Percentiles rank a stretch among this genome's conserved stretches.
Evolutionary conservation across 805 yeast species (phyloP).

Genomic region (Candida ulmi): DNA sequence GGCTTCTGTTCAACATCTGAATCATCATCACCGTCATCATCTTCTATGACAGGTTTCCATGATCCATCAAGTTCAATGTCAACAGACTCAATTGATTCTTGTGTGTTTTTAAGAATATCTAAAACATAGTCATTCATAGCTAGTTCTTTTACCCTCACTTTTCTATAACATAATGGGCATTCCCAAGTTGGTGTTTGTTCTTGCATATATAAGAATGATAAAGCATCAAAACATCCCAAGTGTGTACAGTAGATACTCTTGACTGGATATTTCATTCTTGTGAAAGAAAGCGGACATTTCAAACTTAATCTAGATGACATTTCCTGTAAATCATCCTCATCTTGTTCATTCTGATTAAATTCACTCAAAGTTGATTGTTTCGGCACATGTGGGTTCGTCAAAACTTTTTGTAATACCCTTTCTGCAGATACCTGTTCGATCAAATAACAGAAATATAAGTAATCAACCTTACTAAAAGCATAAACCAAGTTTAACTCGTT

Average conservation of each 20-base stretch:
- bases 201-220: conserved; percentile 68
- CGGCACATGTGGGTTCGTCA: conserved; percentile 46
- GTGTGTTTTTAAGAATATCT: conserved; percentile 52
- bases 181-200: conserved; percentile 78
- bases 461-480: conserved; percentile 49
- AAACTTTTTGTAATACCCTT: conserved; percentile 34
- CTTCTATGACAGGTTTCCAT: conserved; percentile 46
- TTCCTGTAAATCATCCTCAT: conserved; percentile 68
- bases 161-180: conserved; percentile 75
- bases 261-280: conserved; percentile 65
- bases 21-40: conserved; percentile 14
- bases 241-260: conserved; percentile 71
- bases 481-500: conserved; percentile 51
- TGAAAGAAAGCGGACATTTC: conserved; percentile 73
- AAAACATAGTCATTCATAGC: conserved; percentile 69
- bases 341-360: conserved; percentile 40
- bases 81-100: conserved; percentile 56
- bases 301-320: conserved; percentile 62
- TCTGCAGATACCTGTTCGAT: conserved; percentile 44
- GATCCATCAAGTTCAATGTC: conserved; percentile 65
- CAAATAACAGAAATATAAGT: conserved; percentile 49
- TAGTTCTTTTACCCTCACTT: conserved; percentile 48
- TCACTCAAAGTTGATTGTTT: conserved; percentile 43
- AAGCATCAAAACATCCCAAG: conserved; percentile 83
- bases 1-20: too few relatives aligned